Base-by-base conservation (phyloP, 805 yeast genomes). In the Metschnikowia gelsemii region DNA sequence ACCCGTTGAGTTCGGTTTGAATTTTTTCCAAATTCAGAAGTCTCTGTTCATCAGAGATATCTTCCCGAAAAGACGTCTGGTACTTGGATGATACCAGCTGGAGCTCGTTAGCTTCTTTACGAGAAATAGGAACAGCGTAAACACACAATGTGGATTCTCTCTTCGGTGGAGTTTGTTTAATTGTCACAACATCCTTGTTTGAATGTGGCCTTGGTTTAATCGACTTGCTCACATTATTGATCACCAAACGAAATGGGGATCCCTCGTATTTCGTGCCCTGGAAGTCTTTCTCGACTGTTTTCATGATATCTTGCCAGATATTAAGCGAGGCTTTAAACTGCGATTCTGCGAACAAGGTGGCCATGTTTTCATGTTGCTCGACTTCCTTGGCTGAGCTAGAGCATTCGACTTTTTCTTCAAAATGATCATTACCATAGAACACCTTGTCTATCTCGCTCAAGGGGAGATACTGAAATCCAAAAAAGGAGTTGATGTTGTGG, bases 391-490 rank as follows among this genome's bases (percentile, higher is more conserved):
- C 45, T 9, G 30, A 26, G 24, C 32, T 33, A 26, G 23, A 45
- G 24, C 24, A 42, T 12, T 52, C 54, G 2, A 47, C 22, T 16
- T 30, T 35, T 17, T 41, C 17, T 14, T 18, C 35, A n/a, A 31
- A 25, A 2, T 16, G 5, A 3, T 20, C 33, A 34, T 52, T 52
- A 3, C 52, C 27, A 46, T 58, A 68, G 43, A 61, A 66, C 1
- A 66, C 55, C 27, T 57, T 54, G 59, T 91, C 97, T 48, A 91
- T 75, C 28, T 81, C 86, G 1, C 68, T 62, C 36, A 90, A 65
- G 1, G 96, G 90, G 21, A 91, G 59, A 60, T 91, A 91, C 61
- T 89, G 91, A 62, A 89, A 93, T 3, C 97, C 99, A 63, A 91
- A 87, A 52, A 90, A 76, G 35, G 80, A 68, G 22, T 78, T 72